A percentile compares a stretch with the other conserved stretches of the same genome.
phyloP scores from a whole-genome alignment of 495 filamentous ascomycete genomes.

The Jackrogersella multiformis region DNA sequence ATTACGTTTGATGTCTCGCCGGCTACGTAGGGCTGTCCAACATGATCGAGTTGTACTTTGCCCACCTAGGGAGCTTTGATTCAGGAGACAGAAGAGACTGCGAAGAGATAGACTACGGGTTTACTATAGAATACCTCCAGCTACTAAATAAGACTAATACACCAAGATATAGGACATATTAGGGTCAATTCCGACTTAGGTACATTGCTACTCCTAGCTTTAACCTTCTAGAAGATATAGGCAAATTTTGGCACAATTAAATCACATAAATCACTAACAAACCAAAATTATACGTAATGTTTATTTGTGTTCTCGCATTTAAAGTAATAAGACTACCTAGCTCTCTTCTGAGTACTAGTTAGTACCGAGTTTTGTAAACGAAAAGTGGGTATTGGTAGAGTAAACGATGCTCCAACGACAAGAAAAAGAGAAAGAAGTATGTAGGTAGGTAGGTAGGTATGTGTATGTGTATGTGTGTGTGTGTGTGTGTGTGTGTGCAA shows the following conservation, averaged over 20 bases:
- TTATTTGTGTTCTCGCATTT: background rate
- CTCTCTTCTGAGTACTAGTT: conserved; percentile 9
- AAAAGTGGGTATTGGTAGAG: conserved; percentile 19
- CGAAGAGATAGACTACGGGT: background rate
- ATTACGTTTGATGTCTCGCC: background rate
- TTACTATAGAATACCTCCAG: background rate
- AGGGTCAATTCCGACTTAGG: no score
- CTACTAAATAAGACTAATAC: background rate
- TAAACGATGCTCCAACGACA: conserved; percentile 15
- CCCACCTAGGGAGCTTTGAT: background rate
- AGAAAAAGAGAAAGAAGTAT: conserved; percentile 9
- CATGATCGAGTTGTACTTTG: background rate
- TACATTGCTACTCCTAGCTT: no score
- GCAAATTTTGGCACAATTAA: no score
- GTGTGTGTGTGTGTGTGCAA: conserved; percentile 11
- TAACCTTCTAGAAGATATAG: no score
- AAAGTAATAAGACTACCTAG: background rate
- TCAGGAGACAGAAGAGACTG: no score
- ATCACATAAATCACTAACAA: background rate
- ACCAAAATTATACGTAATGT: background rate
- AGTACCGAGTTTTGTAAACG: conserved; percentile 1
- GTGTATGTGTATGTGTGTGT: no score
- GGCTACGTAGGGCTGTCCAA: background rate
- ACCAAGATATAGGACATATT: no score
- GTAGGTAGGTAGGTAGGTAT: background rate